Conservation (phyloP, 2,329 filamentous ascomycete species). For the Penicillium sp. region DNA sequence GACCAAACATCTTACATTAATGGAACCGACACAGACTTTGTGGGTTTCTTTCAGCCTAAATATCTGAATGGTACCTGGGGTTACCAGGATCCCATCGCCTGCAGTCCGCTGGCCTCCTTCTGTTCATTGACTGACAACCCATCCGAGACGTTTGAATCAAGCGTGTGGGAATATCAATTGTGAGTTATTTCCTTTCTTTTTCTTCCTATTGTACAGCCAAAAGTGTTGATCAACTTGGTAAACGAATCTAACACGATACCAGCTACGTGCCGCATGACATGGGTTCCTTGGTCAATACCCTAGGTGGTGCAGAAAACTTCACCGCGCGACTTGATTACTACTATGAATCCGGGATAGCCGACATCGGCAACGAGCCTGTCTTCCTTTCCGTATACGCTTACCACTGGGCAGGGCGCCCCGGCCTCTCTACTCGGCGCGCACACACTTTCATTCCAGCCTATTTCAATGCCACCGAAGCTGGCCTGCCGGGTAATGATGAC, state of each 20-base stretch:
- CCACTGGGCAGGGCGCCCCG: constrained; percentile 64
- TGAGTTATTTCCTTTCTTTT: constrained; percentile 36
- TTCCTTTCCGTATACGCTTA: constrained; percentile 64
- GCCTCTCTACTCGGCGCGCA: constrained; percentile 43
- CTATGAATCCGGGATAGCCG: constrained; percentile 61
- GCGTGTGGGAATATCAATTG: constrained; percentile 32
- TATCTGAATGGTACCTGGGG: constrained; percentile 67
- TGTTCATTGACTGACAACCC: constrained; percentile 29
- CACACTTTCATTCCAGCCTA: constrained; percentile 61
- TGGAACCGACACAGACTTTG: constrained; percentile 61
- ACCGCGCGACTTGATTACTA: constrained; percentile 60
- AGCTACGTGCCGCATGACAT: constrained; percentile 52
- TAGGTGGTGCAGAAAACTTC: constrained; percentile 57
- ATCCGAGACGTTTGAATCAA: constrained; percentile 30
- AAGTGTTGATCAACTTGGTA: background rate
- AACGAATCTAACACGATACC: constrained; percentile 40
- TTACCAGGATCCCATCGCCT: constrained; percentile 55
- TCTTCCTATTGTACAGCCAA: background rate
- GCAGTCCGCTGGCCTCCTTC: constrained; percentile 22
- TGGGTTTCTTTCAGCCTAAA: constrained; percentile 68
- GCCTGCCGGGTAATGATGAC: constrained; percentile 66
- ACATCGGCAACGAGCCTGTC: constrained; percentile 61
- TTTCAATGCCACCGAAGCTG: constrained; percentile 55
- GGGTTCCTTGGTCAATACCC: constrained; percentile 51
- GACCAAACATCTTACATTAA: constrained; percentile 57